Conservation (phyloP, 2,329 filamentous ascomycete genomes). For the Shiraia bambusicola region DNA sequence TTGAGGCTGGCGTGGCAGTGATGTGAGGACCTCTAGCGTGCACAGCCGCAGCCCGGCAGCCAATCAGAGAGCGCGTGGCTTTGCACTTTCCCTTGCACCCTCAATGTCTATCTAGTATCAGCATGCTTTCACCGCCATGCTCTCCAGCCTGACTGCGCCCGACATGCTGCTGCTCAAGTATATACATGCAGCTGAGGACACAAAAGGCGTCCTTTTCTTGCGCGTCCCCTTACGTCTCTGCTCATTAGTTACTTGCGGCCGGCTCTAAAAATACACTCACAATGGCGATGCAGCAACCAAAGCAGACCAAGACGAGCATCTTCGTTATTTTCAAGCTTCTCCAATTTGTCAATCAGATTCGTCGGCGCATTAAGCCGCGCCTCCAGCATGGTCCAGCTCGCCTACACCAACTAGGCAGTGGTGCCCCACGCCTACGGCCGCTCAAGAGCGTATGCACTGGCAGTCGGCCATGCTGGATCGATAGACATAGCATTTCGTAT, state of each 20-base stretch:
- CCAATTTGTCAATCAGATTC: conserved; percentile 43
- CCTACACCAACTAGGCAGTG: conserved; percentile 24
- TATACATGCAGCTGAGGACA: conserved; percentile 21
- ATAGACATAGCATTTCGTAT: conserved; percentile 22
- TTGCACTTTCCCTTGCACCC: conserved; percentile 8
- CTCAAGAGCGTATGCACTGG: conserved; percentile 34
- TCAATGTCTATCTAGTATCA: conserved; percentile 18
- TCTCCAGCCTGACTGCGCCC: conserved; percentile 30
- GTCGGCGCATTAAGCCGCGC: conserved; percentile 41
- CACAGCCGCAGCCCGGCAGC: conserved; percentile 16
- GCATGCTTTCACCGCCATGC: conserved; percentile 26
- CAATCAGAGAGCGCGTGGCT: conserved; percentile 24
- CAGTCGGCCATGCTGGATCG: conserved; percentile 25
- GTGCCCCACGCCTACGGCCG: conserved; percentile 23
- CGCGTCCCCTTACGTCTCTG: conserved; percentile 28
- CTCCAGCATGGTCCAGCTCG: conserved; percentile 20
- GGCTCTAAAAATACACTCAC: conserved; percentile 18
- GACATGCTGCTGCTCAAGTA: conserved; percentile 15
- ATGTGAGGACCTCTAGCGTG: neutral
- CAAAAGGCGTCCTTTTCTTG: conserved; percentile 15
- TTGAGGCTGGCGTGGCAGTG: conserved; percentile 10
- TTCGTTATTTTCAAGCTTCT: conserved; percentile 43
- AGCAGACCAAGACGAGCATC: conserved; percentile 33
- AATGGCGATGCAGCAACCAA: conserved; percentile 35
- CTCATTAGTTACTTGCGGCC: conserved; percentile 11